Evolutionary conservation across 2,329 filamentous ascomycete species (phyloP), one percentile per base, ranked within the genome.

Genomic region (Talaromyces sp.): DNA sequence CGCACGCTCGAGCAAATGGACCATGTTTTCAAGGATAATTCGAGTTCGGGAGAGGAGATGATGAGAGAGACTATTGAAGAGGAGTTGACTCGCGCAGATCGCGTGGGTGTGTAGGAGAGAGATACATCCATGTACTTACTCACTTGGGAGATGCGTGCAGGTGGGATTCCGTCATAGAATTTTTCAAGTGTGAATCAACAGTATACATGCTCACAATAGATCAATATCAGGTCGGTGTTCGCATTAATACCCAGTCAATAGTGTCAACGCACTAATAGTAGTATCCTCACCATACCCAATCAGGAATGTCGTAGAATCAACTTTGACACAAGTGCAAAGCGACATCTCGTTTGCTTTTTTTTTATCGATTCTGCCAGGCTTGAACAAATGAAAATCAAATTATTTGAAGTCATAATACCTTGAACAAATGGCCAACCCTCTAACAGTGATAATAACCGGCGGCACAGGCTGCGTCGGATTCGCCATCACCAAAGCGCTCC

Each of bases 1-100:
- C 71, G 74, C 48, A 82, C 75, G 14, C 73, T 83, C 6, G 80
- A 83, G 65, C 75, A 83, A 63, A 80, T 83, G 73, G 80, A 82
- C 50, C 65, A 66, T 21, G 11, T 59, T 17, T 59, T 59, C 41
- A 29, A 56, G 29, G 57, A 56, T 35, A 69, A 50, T 69, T 69
- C 59, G 59, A 63, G 52, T 4, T 52, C 54, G 57, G 4, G 17
- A 6, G 57, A 59, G 51, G 35, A 57, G 55, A 24, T 24, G 29
- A n/a, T 29, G 7, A 56, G 35, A 17, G n/a, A 43, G 29, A 26
- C 17, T n/a, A 56, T 56, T 14, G 54, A 35, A 24, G 54, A 32
- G 24, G 54, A 56, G n/a, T 41, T 56, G 54, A 19, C n/a, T 17
- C 24, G 31, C 10, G 6, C 21, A n/a, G 12, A 38, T 1, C 35